These are phyloP conservation scores for Diaporthe aspalathi DNA, from an alignment of 2,329 filamentous ascomycete species.

Conservation along the genomic window DNA sequence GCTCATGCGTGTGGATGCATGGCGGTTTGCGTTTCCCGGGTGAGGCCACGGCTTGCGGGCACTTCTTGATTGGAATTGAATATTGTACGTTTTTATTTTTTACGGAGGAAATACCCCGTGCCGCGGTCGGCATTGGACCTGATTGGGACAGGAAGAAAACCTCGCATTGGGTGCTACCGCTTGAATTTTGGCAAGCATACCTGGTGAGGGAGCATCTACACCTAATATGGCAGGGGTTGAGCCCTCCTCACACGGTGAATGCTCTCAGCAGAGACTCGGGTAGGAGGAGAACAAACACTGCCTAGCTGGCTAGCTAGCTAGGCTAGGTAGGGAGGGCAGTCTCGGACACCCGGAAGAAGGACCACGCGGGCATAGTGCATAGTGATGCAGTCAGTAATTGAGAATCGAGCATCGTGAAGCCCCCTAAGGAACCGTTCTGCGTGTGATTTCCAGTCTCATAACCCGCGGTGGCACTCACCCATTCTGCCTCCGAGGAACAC, in stretches of 20 bases:
- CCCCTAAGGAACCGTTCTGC: background rate
- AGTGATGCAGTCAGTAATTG: background rate
- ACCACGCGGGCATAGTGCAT: background rate
- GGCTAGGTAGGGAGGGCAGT: background rate
- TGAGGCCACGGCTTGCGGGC: background rate
- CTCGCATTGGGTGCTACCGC: background rate
- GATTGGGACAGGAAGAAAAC: too few species aligned
- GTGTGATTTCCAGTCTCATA: constrained; percentile 20
- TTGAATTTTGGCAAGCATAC: background rate
- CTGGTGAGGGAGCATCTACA: background rate
- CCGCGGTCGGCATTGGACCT: constrained; percentile 1
- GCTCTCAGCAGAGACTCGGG: background rate
- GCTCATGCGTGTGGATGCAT: background rate
- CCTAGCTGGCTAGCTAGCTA: too few species aligned
- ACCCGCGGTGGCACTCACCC: background rate
- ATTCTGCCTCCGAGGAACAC: background rate
- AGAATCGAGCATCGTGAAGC: background rate
- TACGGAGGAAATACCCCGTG: constrained; percentile 26
- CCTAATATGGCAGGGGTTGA: background rate
- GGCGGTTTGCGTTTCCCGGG: background rate
- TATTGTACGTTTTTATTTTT: background rate
- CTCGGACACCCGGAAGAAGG: background rate
- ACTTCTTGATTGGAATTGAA: background rate
- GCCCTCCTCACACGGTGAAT: background rate
- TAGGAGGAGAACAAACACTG: background rate